Base-by-base conservation (phyloP, 2,329 filamentous ascomycete species). In the Dactylellina drechsleri region DNA sequence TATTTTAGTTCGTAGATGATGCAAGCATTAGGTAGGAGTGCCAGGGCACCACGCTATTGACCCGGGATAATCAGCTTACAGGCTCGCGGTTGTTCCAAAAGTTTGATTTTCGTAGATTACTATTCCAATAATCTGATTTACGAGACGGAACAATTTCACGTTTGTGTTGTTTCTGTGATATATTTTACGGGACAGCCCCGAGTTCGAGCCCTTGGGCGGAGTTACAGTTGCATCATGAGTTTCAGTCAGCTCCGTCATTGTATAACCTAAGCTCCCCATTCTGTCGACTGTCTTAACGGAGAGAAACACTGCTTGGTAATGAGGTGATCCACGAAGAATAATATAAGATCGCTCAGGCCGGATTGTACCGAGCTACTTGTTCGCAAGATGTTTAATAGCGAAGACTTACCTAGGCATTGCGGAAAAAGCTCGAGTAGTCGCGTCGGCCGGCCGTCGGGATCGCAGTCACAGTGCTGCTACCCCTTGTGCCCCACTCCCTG, bases 161-260 rank as follows among this genome's bases (percentile, higher is more conserved):
- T n/a, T 36, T 49, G 57, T 49, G 57, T 60, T 60, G 57, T 49
- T 45, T 13, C 41, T 47, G 57, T 60, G 40, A 7, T 31, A 60
- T 8, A 60, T 16, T 31, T 47, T 13, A 18, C 4, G 18, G 10
- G 31, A 10, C 31, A 7, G 10, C 31, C 10, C 31, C 31, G 31
- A 36, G 31, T 7, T 36, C 10, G 23, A 23, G 23, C 2, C 23
- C 23, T 2, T 23, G 23, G 23, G 23, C 23, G 23, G 23, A 23
- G 23, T 28, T 28, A 36, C 20, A 23, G 50, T 54, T 57, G 53
- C 53, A 57, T 26, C 31, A 4, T 13, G 5, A 23, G 28, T 18
- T 18, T 18, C 13, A 41, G 40, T 57, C 53, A 41, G 28, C 31
- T 57, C n/a, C 16, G 53, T 57, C 53, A 57, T 41, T 31, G 18